phyloP scores from a whole-genome alignment of 768 basidiomycete genomes.

The Lentinula guzmanii region DNA sequence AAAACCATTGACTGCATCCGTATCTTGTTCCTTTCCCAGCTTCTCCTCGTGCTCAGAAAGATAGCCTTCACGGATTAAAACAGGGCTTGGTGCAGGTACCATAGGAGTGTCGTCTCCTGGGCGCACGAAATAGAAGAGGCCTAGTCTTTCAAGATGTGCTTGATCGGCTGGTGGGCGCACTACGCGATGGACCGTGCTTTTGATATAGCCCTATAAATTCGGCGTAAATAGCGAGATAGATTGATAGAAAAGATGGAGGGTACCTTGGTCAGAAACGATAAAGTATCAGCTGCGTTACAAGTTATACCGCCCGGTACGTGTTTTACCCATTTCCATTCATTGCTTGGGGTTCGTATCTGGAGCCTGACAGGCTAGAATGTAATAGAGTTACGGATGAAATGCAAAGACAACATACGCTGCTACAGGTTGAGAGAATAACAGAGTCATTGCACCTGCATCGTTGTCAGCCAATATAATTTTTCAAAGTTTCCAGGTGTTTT shows the following conservation, averaged over 20 bases:
- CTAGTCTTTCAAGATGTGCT: slow-evolving; percentile 31
- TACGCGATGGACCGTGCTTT: slow-evolving; percentile 43
- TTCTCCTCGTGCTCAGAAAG: slow-evolving; percentile 12
- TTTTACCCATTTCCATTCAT: slow-evolving; percentile 29
- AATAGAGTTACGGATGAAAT: not conserved
- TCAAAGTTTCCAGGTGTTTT: not conserved
- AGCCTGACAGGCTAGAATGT: slow-evolving; percentile 14
- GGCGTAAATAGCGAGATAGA: not conserved
- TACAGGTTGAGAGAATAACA: slow-evolving; percentile 30
- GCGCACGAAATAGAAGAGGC: slow-evolving; percentile 40
- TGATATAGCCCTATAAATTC: slow-evolving; percentile 31
- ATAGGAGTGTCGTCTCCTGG: slow-evolving; percentile 32
- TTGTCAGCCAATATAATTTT: not conserved
- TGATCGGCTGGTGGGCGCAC: slow-evolving; percentile 43
- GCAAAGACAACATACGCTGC: slow-evolving; percentile 14
- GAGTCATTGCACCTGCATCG: slow-evolving; percentile 25
- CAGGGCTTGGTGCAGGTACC: slow-evolving; percentile 31
- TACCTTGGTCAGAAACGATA: slow-evolving; percentile 34
- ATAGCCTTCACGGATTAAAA: slow-evolving; percentile 32
- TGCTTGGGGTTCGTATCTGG: slow-evolving; percentile 28
- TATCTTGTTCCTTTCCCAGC: not conserved
- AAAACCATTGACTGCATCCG: slow-evolving; percentile 14
- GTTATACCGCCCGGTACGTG: slow-evolving; percentile 26
- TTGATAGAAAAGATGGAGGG: not conserved
- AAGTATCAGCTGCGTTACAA: slow-evolving; percentile 30